Evolutionary conservation across 1,139 yeast genomes (phyloP), one percentile per base, ranked within the genome.

Genomic region (Sporopachydermia cereana): DNA sequence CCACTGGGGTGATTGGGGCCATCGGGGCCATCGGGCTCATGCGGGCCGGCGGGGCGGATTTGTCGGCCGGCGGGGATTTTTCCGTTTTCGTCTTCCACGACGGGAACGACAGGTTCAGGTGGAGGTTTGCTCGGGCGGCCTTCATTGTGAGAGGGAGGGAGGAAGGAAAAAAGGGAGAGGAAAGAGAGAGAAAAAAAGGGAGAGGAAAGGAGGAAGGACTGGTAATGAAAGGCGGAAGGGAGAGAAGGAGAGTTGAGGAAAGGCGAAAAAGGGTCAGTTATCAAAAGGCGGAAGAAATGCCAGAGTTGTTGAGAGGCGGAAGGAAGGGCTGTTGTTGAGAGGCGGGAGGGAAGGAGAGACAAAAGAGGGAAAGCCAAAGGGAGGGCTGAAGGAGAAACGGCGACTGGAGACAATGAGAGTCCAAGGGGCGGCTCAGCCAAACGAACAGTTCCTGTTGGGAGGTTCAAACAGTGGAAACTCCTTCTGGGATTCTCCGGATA

Each of bases 1-100:
- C 22, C 22, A 34, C 22, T 34, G 39, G 39, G 9, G 39, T 34
- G 18, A 34, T 34, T 16, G 39, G 39, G 9, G 20, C 39, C 39
- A 34, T 34, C 17, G 18, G 39, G 22, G 20, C 17, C 12, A 34
- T 5, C 22, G 12, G 39, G 20, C 20, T 7, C 12, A 27, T n/a
- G 12, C 12, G 14, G 12, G 39, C 22, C 12, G 18, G 9, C 9
- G 9, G 20, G 5, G 39, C 5, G 22, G 12, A 12, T 5, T 12
- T n/a, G 9, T 34, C 9, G 17, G 5, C 39, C 12, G 9, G 18
- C 5, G 5, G 5, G 5, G 39, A 7, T n/a, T 34, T 20, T 7
- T 16, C 18, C 5, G 18, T n/a, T 20, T 16, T 16, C 20, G 18
- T 7, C 22, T 34, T 34, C 39, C 39, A 34, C 39, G 39, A 34